Evolutionary conservation across 176 grass and related monocot species (phyloP).

Genomic region (Triticum dicoccoides): DNA sequence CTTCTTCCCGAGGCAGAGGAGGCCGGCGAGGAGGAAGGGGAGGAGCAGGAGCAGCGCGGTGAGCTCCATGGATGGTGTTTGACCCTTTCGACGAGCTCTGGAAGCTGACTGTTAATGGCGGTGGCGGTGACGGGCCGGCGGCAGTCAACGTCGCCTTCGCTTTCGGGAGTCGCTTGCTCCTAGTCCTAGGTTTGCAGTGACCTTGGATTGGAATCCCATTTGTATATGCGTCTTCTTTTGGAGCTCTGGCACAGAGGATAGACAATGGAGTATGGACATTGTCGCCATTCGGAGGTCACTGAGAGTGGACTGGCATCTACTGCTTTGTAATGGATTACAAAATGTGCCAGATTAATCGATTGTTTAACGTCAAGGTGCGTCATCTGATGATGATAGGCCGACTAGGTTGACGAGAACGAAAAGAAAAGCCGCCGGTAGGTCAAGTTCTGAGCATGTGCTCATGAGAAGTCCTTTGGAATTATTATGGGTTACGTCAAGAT

Average conservation of each 20-base stretch:
- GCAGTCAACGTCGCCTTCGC: background rate
- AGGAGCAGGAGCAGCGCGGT: conserved; percentile 8
- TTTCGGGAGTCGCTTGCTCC: background rate
- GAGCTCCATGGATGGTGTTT: conserved; percentile 32
- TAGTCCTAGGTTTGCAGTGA: background rate
- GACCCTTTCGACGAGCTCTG: background rate
- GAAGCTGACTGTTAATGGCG: background rate
- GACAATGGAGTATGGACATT: background rate
- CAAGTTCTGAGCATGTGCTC: background rate
- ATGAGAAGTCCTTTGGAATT: background rate
- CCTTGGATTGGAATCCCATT: background rate
- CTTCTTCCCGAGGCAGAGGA: conserved; percentile 14
- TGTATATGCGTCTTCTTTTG: background rate
- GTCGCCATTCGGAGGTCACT: background rate
- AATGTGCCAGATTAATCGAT: background rate
- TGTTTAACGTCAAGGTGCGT: background rate
- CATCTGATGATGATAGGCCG: background rate
- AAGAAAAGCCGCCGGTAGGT: background rate
- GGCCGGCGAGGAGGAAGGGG: conserved; percentile 25
- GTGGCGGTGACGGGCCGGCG: no score
- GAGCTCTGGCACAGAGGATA: background rate
- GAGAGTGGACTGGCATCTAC: background rate
- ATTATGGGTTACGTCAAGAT: background rate
- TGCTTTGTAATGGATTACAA: background rate
- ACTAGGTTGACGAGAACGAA: background rate